Conservation (phyloP, 1,139 yeast species). For the Sugiyamaella paludigena region DNA sequence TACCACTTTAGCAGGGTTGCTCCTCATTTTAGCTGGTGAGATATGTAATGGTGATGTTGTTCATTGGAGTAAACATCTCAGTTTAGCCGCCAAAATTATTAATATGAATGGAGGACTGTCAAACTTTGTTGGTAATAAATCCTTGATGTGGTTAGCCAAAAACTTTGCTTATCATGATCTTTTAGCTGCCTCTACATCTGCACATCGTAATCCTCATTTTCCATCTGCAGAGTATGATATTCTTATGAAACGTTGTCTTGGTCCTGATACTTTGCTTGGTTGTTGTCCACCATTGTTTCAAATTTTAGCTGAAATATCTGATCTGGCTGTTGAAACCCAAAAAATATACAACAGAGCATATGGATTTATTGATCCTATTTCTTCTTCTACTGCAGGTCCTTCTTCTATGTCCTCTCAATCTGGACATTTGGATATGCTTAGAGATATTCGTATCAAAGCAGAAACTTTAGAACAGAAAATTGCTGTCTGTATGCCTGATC, state of each 20-base stretch:
- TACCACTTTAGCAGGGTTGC: conserved; percentile 59
- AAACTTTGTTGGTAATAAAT: conserved; percentile 51
- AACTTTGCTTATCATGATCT: conserved; percentile 82
- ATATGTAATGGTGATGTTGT: conserved; percentile 32
- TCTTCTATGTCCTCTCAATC: not conserved
- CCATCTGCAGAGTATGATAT: conserved; percentile 47
- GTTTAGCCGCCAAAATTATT: conserved; percentile 30
- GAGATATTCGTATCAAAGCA: conserved; percentile 42
- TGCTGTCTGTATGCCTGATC: conserved; percentile 54
- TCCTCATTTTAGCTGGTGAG: conserved; percentile 48
- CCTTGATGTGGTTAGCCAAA: conserved; percentile 71
- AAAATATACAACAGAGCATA: conserved; percentile 14
- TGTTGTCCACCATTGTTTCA: conserved; percentile 65
- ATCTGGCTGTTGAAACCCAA: conserved; percentile 51
- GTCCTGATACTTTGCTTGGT: conserved; percentile 71
- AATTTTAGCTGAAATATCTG: conserved; percentile 66
- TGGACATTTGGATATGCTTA: conserved; percentile 23
- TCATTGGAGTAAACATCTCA: conserved; percentile 32
- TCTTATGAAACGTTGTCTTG: conserved; percentile 38
- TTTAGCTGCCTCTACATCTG: conserved; percentile 53
- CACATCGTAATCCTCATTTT: conserved; percentile 36
- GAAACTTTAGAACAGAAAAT: conserved; percentile 50
- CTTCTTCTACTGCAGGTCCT: not conserved
- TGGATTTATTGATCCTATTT: not conserved
- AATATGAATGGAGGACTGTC: conserved; percentile 31